phyloP scores from a whole-genome alignment of 2,329 filamentous ascomycete genomes.

The Malbranchea cinnamomea region DNA sequence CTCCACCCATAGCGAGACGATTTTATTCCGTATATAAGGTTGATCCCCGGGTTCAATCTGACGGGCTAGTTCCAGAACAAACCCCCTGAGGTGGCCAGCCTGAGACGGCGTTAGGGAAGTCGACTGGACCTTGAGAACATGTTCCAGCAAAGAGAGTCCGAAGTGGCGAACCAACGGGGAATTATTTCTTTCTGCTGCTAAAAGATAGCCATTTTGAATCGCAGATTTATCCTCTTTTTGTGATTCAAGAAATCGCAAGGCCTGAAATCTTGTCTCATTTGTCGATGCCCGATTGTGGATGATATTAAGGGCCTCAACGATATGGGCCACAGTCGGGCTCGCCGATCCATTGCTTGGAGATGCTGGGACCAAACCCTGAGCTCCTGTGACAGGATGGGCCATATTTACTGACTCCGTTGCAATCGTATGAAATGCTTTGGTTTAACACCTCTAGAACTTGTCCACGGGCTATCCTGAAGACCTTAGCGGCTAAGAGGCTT shows the following conservation, averaged over 20 bases:
- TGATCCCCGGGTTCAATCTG: conserved; percentile 58
- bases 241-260: conserved; percentile 70
- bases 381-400: conserved; percentile 2
- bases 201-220: conserved; percentile 67
- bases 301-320: conserved; percentile 72
- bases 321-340: conserved; percentile 24
- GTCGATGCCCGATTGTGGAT: conserved; percentile 70
- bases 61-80: conserved; percentile 66
- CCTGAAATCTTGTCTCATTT: conserved; percentile 69
- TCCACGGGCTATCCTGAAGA: too few species aligned
- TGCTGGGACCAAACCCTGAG: conserved; percentile 4
- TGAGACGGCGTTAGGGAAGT: conserved; percentile 56
- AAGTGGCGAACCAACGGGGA: conserved; percentile 80
- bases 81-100: conserved; percentile 51
- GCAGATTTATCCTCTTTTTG: conserved; percentile 68
- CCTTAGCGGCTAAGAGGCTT: too few species aligned
- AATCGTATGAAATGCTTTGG: too few species aligned
- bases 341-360: conserved; percentile 3
- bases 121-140: conserved; percentile 77
- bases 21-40: conserved; percentile 77
- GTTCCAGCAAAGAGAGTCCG: conserved; percentile 79
- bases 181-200: conserved; percentile 62
- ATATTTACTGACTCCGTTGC: too few species aligned
- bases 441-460: too few species aligned
- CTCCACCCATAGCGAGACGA: conserved; percentile 88